Conservation (phyloP, 768 basidiomycete genomes). For the Suillus paluster region DNA sequence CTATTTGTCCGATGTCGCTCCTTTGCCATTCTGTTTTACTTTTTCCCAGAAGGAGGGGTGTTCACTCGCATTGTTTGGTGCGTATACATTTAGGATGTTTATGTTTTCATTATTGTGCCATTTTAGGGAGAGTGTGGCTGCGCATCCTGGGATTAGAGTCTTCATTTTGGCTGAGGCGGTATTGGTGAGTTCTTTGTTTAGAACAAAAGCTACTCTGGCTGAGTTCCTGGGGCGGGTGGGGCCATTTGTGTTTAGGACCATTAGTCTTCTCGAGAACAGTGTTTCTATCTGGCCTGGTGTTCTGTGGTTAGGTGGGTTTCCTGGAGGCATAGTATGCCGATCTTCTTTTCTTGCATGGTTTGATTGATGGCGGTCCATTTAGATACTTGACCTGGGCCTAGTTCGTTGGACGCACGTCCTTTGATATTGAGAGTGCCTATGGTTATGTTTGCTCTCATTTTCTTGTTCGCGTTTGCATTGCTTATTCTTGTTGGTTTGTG, state of each 20-base stretch:
- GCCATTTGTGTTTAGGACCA: conserved; percentile 7
- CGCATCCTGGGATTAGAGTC: conserved; percentile 18
- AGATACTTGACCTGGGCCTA: neutral
- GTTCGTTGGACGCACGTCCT: too few species aligned
- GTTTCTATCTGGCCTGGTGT: neutral
- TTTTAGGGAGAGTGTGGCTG: conserved; percentile 10
- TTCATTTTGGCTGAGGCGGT: neutral
- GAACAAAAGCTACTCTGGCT: conserved; percentile 20
- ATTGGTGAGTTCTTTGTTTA: conserved; percentile 18
- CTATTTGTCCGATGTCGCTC: neutral
- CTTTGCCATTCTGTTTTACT: neutral
- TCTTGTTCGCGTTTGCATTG: too few species aligned
- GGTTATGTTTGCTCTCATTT: too few species aligned
- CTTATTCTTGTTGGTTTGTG: too few species aligned
- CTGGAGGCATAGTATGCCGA: conserved; percentile 22
- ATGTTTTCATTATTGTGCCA: conserved; percentile 17
- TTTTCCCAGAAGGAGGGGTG: conserved; percentile 20
- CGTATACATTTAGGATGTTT: conserved; percentile 25
- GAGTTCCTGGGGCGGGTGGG: conserved; percentile 3
- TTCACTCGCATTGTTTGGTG: conserved; percentile 12
- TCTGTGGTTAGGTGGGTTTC: conserved; percentile 26
- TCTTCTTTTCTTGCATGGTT: conserved; percentile 15
- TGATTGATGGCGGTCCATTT: conserved; percentile 25
- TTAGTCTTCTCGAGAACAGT: conserved; percentile 4
- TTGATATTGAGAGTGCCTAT: too few species aligned